These are phyloP conservation scores for Dendrobium catenatum DNA, from an alignment of 106 monocot genomes.

Conservation along the genomic window DNA sequence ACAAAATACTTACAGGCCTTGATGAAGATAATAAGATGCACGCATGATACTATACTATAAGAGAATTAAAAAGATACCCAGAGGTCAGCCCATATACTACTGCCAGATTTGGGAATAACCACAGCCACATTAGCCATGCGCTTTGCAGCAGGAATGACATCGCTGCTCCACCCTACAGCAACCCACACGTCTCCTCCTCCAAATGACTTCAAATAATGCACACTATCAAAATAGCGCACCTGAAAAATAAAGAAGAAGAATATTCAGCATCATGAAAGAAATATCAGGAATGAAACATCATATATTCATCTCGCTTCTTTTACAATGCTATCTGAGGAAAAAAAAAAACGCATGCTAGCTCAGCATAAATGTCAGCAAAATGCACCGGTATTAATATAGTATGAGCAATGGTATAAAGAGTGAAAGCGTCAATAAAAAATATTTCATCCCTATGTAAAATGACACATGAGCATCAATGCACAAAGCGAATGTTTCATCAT, in stretches of 20 bases:
- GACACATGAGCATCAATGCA: no score
- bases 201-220: slow-evolving; percentile 83
- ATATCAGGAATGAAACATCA: not conserved
- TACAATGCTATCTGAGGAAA: no score
- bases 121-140: slow-evolving; percentile 84
- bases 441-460: no score
- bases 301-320: not conserved
- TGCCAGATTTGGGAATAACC: slow-evolving; percentile 85
- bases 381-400: no score
- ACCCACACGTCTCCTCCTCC: slow-evolving; percentile 89
- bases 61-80: slow-evolving; percentile 48
- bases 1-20: no score
- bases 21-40: not conserved
- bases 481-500: no score
- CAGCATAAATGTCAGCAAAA: no score
- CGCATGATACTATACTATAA: not conserved
- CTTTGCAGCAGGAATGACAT: slow-evolving; percentile 77
- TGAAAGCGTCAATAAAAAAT: no score
- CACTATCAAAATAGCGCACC: slow-evolving; percentile 80
- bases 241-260: slow-evolving; percentile 6
- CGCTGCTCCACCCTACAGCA: slow-evolving; percentile 93
- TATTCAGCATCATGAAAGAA: not conserved
- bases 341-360: not conserved
- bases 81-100: slow-evolving; percentile 89
- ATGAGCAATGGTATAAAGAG: no score